Conservation (phyloP, 78 protist species). For the Dictyostelium firmibasis region DNA sequence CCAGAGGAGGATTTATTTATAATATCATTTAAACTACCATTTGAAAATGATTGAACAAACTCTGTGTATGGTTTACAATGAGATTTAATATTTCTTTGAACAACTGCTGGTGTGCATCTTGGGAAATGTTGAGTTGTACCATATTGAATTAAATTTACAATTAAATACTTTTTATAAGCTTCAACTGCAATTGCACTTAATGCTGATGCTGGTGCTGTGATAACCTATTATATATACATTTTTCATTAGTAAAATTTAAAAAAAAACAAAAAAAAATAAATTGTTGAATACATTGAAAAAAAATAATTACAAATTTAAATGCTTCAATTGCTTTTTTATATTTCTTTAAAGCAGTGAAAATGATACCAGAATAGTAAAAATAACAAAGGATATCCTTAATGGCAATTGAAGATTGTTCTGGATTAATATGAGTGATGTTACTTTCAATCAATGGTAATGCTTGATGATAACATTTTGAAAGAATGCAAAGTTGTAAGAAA, state of each 20-base stretch:
- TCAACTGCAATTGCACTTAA: conserved; percentile 86
- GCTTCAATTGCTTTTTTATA: conserved; percentile 76
- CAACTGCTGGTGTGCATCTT: conserved; percentile 53
- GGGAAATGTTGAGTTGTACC: conserved; percentile 79
- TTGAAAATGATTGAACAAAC: conserved; percentile 15
- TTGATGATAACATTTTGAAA: conserved; percentile 62
- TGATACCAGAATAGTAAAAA: conserved; percentile 91
- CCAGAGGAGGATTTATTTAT: neutral
- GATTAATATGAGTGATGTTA: conserved; percentile 14
- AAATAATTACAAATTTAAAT: conserved; percentile 47
- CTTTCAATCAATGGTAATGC: conserved; percentile 44
- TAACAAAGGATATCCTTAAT: conserved; percentile 81
- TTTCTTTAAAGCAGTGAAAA: conserved; percentile 83
- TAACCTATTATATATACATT: conserved; percentile 14
- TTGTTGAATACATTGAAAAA: neutral
- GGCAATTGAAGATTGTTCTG: conserved; percentile 42
- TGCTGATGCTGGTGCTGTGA: conserved; percentile 86
- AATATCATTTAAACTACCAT: neutral
- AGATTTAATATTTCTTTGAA: conserved; percentile 67
- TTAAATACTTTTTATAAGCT: conserved; percentile 86
- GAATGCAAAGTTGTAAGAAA: conserved; percentile 55
- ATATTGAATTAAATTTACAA: conserved; percentile 47
- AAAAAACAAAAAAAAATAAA: neutral
- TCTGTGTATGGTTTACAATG: conserved; percentile 77
- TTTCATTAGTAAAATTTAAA: neutral